Base-by-base conservation (phyloP, 2,329 filamentous ascomycete species). In the Lecanoromycetidae sp. region DNA sequence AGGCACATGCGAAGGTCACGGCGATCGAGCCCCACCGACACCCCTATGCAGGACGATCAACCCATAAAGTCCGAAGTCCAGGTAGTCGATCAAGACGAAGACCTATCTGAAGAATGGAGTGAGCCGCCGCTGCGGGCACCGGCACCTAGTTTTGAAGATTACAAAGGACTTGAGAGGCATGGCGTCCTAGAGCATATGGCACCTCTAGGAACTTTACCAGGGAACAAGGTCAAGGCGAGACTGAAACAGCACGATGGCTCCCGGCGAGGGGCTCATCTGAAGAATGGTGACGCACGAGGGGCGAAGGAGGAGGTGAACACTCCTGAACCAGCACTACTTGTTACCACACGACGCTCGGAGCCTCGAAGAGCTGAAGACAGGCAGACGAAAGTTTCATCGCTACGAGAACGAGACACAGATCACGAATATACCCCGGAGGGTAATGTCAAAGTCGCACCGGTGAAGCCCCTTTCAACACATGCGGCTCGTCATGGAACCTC, bases 151-250 rank as follows among this genome's bases (percentile, higher is more conserved):
- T 94, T 82, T 60, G 79, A 85, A 68, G 86, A 94, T 56, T 71
- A 76, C 61, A 77, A 74, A 48, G 84, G 83, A 36, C 74, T 91
- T 56, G 71, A 82, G 57, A 74, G 82, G 40, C 77, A 79, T 62
- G 84, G 84, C 54, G 84, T 93, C 15, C 70, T 93, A 49, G 81
- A 85, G 63, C 81, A 81, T 57, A 94, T 94, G 87, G 80, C 80
- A 44, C 81, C 87, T 22, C 68, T 94, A 47, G 87, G 87, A 33
- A 74, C 79, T 46, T 71, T 80, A 56, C 87, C 87, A 10, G 73
- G 72, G 19, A 66, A 73, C 39, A 74, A 77, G 60, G 69, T 79
- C 54, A 77, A 79, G 66, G 68, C 70, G 52, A 70, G 72, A 55
- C 61, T 72, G 49, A 74, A 70, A 58, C 60, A 57, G 33, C 49